Evolutionary conservation across 2,329 filamentous ascomycete species (phyloP).

Genomic region (Aspergillus sp.): DNA sequence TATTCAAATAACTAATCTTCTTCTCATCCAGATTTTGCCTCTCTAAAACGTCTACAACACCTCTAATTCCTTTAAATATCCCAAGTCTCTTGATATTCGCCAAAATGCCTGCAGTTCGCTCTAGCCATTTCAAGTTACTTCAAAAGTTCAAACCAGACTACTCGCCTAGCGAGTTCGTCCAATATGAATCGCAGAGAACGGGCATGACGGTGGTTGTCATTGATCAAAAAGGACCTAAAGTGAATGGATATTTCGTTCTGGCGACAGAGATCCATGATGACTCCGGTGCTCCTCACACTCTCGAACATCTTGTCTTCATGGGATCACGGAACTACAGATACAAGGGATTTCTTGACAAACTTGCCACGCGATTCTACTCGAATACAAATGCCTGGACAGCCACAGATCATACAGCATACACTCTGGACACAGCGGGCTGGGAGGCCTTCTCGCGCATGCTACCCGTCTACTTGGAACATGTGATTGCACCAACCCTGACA

Average conservation of each 20-base stretch:
- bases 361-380: conserved; percentile 90
- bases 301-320: conserved; percentile 84
- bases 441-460: conserved; percentile 93
- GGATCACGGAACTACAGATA: conserved; percentile 91
- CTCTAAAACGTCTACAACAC: conserved; percentile 21
- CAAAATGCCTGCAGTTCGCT: conserved; percentile 57
- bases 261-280: conserved; percentile 98
- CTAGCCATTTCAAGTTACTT: conserved; percentile 72
- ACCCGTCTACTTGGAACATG: conserved; percentile 91
- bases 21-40: conserved; percentile 21
- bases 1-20: not conserved
- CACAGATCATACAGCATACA: conserved; percentile 95
- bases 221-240: conserved; percentile 89
- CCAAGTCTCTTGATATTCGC: conserved; percentile 16
- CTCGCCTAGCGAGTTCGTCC: conserved; percentile 81
- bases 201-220: conserved; percentile 94
- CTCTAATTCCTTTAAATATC: conserved; percentile 6
- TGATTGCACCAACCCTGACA: conserved; percentile 86
- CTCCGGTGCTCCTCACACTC: conserved; percentile 83
- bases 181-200: conserved; percentile 93
- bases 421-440: conserved; percentile 92
- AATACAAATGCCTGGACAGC: conserved; percentile 97
- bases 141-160: conserved; percentile 89
- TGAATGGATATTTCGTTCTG: conserved; percentile 90
- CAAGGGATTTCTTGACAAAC: conserved; percentile 91